phyloP scores from a whole-genome alignment of 169 alveolate species.

The Cryptosporidium ryanae region DNA sequence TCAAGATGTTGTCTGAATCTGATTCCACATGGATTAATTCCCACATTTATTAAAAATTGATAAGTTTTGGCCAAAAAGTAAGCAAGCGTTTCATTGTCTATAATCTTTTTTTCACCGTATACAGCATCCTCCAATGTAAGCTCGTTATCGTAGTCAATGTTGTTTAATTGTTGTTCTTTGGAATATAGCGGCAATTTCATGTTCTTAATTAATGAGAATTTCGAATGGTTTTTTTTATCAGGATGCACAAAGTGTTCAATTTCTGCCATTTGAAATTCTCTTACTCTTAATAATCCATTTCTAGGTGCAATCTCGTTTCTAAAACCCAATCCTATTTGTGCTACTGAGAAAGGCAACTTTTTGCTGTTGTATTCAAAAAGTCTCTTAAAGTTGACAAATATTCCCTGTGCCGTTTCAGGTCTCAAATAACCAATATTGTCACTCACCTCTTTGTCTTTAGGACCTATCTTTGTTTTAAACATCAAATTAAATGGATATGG shows the following conservation, averaged over 20 bases:
- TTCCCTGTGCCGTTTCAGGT: constrained; percentile 99
- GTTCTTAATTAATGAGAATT: constrained; percentile 84
- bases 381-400: constrained; percentile 94
- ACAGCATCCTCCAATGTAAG: constrained; percentile 93
- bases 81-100: constrained; percentile 95
- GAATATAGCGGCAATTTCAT: constrained; percentile 90
- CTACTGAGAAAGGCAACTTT: constrained; percentile 97
- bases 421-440: constrained; percentile 89
- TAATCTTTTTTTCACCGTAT: constrained; percentile 79
- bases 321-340: constrained; percentile 97
- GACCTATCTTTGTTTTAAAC: constrained; percentile 96
- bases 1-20: constrained; percentile 96
- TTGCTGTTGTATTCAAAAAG: constrained; percentile 94
- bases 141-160: constrained; percentile 73
- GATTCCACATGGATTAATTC: constrained; percentile 91
- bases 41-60: constrained; percentile 90
- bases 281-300: constrained; percentile 93
- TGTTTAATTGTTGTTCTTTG: constrained; percentile 83
- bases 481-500: constrained; percentile 96
- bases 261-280: constrained; percentile 99
- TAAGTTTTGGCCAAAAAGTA: constrained; percentile 96
- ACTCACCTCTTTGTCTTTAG: constrained; percentile 80
- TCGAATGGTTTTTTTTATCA: constrained; percentile 89
- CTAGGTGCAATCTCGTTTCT: constrained; percentile 99
- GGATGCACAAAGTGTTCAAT: constrained; percentile 98